Percentiles rank a stretch among this genome's conserved stretches.
These are phyloP conservation scores for Neoscytalidium dimidiatum DNA, from an alignment of 2,329 filamentous ascomycete genomes.

Conservation along the genomic window DNA sequence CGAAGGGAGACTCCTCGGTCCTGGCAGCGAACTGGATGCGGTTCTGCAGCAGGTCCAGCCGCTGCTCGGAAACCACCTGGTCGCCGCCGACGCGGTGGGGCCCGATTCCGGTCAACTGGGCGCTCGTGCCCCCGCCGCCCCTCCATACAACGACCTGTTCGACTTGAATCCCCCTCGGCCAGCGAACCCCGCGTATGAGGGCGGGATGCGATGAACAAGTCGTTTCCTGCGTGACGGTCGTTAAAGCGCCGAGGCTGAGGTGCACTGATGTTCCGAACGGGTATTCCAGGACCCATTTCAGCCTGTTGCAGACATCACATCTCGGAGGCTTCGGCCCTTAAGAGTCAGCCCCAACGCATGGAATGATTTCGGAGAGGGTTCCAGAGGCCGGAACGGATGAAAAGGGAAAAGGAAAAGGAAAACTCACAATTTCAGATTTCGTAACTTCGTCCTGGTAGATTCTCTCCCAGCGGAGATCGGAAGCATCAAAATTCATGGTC, in stretches of 20 bases:
- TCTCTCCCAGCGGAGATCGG: conserved; percentile 6
- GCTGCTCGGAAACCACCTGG: conserved; percentile 2
- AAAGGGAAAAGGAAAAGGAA: neutral
- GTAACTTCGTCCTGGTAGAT: neutral
- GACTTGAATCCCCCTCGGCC: neutral
- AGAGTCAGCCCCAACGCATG: neutral
- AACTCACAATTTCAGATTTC: neutral
- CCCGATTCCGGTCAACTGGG: conserved; percentile 2
- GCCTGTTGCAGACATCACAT: conserved; percentile 9
- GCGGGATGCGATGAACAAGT: neutral
- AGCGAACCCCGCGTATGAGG: neutral
- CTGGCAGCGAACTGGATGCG: neutral
- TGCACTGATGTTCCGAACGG: conserved; percentile 4
- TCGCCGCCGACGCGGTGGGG: conserved; percentile 4
- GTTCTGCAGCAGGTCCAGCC: conserved; percentile 1
- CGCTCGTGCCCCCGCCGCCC: neutral
- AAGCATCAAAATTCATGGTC: conserved; percentile 12
- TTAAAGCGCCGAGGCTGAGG: neutral
- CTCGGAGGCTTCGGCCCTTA: neutral
- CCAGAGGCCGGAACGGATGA: no score
- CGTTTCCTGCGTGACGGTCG: neutral
- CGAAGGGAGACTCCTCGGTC: neutral
- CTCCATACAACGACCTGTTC: conserved; percentile 3
- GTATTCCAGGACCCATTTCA: neutral
- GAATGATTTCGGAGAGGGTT: no score